Evolutionary conservation across 768 basidiomycete species (phyloP).

Genomic region (Astraeus odoratus): DNA sequence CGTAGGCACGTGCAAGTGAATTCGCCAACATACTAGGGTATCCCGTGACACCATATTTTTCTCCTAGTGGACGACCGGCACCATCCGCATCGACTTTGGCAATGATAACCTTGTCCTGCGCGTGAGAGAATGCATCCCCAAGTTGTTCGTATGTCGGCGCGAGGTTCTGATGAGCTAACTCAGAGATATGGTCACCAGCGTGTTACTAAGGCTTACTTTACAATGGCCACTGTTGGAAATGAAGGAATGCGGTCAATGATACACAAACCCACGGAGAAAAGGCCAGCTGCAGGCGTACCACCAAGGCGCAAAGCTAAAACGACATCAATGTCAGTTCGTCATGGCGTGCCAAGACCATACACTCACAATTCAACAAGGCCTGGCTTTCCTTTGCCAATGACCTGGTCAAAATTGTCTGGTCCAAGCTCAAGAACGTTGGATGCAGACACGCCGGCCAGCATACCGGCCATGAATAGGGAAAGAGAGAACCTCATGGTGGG

Average conservation of each 20-base stretch:
- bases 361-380: slow-evolving; percentile 90
- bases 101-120: slow-evolving; percentile 76
- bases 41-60: slow-evolving; percentile 73
- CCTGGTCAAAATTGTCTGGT: slow-evolving; percentile 65
- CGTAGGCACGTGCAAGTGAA: neutral
- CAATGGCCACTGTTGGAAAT: slow-evolving; percentile 62
- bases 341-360: neutral
- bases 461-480: slow-evolving; percentile 47
- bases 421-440: slow-evolving; percentile 82
- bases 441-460: slow-evolving; percentile 51
- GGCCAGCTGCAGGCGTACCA: slow-evolving; percentile 51
- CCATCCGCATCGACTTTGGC: slow-evolving; percentile 95
- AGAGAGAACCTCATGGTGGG: slow-evolving; percentile 50
- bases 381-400: slow-evolving; percentile 74
- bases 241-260: slow-evolving; percentile 1
- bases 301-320: slow-evolving; percentile 76
- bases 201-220: slow-evolving; percentile 45
- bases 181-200: neutral
- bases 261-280: neutral
- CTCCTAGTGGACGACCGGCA: slow-evolving; percentile 66
- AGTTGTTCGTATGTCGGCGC: slow-evolving; percentile 86
- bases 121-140: slow-evolving; percentile 75
- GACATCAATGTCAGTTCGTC: slow-evolving; percentile 2
- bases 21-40: slow-evolving; percentile 64
- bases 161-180: slow-evolving; percentile 53